A percentile compares a stretch with the other conserved stretches of the same genome.
These are phyloP conservation scores for Sphaerulina vaccinii DNA, from an alignment of 2,329 filamentous ascomycete genomes.

Conservation along the genomic window DNA sequence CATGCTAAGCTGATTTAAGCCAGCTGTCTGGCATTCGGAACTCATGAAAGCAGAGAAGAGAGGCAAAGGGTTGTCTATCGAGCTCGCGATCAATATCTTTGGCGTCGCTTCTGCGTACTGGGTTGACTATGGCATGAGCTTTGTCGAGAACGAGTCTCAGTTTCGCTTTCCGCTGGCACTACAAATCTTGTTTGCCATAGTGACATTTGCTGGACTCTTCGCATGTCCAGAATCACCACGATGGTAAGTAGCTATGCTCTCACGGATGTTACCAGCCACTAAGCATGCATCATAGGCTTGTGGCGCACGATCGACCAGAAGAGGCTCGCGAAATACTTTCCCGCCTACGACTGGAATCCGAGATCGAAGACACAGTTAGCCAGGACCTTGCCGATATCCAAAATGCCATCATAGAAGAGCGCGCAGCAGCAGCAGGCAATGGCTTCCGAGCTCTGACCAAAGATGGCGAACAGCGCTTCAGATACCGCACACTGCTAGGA, in stretches of 20 bases:
- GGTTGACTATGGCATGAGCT: slow-evolving; percentile 41
- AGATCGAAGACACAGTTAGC: slow-evolving; percentile 27
- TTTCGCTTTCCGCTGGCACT: slow-evolving; percentile 46
- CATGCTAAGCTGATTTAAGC: neutral
- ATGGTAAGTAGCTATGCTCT: slow-evolving; percentile 35
- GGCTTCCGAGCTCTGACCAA: slow-evolving; percentile 41
- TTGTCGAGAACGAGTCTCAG: slow-evolving; percentile 35
- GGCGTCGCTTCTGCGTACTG: slow-evolving; percentile 20
- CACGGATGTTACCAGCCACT: no score
- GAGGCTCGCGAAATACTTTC: slow-evolving; percentile 34
- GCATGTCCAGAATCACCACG: slow-evolving; percentile 42
- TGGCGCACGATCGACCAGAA: slow-evolving; percentile 29
- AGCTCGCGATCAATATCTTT: slow-evolving; percentile 40
- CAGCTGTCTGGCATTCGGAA: slow-evolving; percentile 46
- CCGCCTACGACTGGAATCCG: slow-evolving; percentile 30
- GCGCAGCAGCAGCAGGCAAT: slow-evolving; percentile 36
- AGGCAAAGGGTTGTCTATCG: slow-evolving; percentile 37
- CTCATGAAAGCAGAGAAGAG: slow-evolving; percentile 43
- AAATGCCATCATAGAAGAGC: slow-evolving; percentile 43
- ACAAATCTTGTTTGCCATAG: slow-evolving; percentile 43
- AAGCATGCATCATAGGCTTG: no score
- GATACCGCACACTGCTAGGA: slow-evolving; percentile 44
- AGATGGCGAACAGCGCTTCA: slow-evolving; percentile 46
- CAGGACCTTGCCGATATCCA: slow-evolving; percentile 42
- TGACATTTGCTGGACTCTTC: slow-evolving; percentile 35